These are phyloP conservation scores for Trichoderma parareesei DNA, from an alignment of 495 filamentous ascomycete genomes.

Conservation along the genomic window DNA sequence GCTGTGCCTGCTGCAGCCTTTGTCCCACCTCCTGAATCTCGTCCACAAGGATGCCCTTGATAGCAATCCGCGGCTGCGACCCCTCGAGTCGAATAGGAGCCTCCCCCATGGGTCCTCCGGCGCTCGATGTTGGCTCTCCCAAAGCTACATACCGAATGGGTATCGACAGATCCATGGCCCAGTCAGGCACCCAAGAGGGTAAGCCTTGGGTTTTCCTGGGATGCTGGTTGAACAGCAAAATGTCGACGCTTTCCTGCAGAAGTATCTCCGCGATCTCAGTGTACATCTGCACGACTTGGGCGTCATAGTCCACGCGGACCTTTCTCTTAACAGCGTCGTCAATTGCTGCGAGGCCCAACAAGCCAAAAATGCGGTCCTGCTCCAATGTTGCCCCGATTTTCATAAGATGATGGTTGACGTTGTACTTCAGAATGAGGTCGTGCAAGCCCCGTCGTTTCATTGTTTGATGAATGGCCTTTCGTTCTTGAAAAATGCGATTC, in stretches of 20 bases:
- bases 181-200: background rate
- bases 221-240: background rate
- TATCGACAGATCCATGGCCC: background rate
- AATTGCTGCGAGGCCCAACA: background rate
- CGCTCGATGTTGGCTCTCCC: background rate
- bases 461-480: background rate
- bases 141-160: background rate
- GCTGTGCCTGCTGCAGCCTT: background rate
- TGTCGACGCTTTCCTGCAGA: background rate
- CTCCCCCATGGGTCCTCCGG: background rate
- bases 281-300: background rate
- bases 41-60: background rate
- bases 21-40: background rate
- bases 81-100: background rate
- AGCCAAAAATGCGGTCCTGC: background rate
- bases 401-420: background rate
- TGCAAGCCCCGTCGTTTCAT: background rate
- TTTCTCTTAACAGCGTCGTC: background rate
- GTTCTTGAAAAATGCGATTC: background rate
- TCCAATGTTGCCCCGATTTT: background rate
- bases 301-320: background rate
- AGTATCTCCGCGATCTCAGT: background rate
- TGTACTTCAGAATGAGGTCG: background rate
- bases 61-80: background rate
- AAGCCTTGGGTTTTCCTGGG: background rate